Percentiles rank a stretch among this genome's conserved stretches.
phyloP scores from a whole-genome alignment of 495 filamentous ascomycete species.

The Aspergillus kassunensis region DNA sequence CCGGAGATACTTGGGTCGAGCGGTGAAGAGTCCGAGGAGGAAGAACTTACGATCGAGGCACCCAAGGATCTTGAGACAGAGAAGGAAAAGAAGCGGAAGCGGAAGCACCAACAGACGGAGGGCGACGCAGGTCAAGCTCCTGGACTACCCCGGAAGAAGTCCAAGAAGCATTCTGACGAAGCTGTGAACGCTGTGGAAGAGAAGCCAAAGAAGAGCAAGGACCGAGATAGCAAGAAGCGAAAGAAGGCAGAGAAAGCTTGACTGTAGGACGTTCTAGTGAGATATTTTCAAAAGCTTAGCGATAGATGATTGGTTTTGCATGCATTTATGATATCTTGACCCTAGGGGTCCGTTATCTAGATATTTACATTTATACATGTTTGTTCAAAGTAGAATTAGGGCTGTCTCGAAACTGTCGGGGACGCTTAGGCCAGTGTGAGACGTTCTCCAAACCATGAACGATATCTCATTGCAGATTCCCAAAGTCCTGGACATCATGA shows the following conservation, averaged over 20 bases:
- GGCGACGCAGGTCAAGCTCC: conserved; percentile 27
- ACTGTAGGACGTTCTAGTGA: neutral
- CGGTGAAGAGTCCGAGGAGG: conserved; percentile 46
- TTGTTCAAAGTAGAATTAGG: no score
- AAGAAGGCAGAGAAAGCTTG: conserved; percentile 39
- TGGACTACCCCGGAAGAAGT: conserved; percentile 39
- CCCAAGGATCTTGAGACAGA: conserved; percentile 23
- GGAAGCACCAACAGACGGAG: conserved; percentile 40
- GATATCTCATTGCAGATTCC: no score
- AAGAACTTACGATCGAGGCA: conserved; percentile 37
- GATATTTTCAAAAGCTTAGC: conserved; percentile 7
- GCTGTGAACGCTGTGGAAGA: conserved; percentile 21
- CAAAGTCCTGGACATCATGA: no score
- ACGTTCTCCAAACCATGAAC: no score
- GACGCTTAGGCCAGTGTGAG: no score
- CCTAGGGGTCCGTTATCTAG: neutral
- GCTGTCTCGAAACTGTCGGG: no score
- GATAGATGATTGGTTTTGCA: conserved; percentile 11
- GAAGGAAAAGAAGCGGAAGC: conserved; percentile 41
- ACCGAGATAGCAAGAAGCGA: conserved; percentile 41
- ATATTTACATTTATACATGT: no score
- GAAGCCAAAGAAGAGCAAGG: conserved; percentile 42
- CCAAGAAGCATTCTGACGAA: conserved; percentile 36
- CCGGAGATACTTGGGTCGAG: conserved; percentile 47
- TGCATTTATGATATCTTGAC: conserved; percentile 2